Evolutionary conservation across 192 early-diverging fungal genomes (phyloP).

Genomic region (Entrophospora sp.): DNA sequence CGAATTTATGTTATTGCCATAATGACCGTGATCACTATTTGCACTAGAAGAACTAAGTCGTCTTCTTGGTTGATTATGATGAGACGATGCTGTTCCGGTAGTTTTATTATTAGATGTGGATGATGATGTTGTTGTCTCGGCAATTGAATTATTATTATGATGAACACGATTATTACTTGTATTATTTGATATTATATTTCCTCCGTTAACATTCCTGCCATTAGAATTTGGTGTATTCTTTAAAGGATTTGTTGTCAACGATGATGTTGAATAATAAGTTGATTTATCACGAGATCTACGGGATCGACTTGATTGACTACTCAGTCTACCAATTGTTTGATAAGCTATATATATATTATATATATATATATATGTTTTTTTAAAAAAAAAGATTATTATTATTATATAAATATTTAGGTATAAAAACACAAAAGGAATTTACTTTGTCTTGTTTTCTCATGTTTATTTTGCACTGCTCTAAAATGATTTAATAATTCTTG

Average conservation of each 20-base stretch:
- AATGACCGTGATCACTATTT: not conserved
- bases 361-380: no score
- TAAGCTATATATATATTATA: not conserved
- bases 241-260: no score
- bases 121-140: no score
- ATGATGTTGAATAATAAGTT: not conserved
- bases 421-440: not conserved
- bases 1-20: not conserved
- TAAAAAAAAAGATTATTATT: not conserved
- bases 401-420: not conserved
- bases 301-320: not conserved
- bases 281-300: not conserved
- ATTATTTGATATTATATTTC: not conserved
- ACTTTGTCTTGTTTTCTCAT: constrained; percentile 60
- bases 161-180: not conserved
- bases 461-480: constrained; percentile 56
- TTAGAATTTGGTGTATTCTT: no score
- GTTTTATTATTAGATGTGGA: no score
- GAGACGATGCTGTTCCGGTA: not conserved
- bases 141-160: not conserved
- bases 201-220: not conserved
- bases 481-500: constrained; percentile 68
- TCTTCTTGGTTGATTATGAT: not conserved
- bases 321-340: not conserved
- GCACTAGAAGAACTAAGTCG: not conserved